These are phyloP conservation scores for Skeletonema tropicum DNA, from an alignment of 108 stramenopile genomes.

Conservation along the genomic window DNA sequence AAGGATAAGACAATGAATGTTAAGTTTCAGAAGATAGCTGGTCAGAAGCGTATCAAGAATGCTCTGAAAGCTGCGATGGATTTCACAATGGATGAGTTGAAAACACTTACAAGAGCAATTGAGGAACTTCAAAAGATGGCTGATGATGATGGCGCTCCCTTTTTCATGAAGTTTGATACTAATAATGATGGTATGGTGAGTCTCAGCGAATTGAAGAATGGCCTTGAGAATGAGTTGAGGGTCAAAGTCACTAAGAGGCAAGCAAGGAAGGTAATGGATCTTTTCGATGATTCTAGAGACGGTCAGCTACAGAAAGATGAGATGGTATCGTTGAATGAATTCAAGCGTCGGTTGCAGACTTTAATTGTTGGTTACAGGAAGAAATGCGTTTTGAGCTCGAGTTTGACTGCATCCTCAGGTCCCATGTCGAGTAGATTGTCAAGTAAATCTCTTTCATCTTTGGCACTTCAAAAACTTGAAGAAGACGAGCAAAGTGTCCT, in stretches of 20 bases:
- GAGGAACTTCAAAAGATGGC: not conserved
- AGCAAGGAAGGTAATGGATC: slow-evolving; percentile 1
- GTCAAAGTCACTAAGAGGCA: not conserved
- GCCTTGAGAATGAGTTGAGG: not conserved
- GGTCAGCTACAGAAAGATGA: not conserved
- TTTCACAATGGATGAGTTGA: not conserved
- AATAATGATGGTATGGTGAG: not conserved
- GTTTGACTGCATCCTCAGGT: too few relatives aligned
- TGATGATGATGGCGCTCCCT: not conserved
- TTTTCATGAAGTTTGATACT: not conserved
- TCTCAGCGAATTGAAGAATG: not conserved
- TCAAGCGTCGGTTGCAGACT: not conserved
- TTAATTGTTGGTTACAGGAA: not conserved
- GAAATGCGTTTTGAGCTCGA: not conserved
- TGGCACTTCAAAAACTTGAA: not conserved
- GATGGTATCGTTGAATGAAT: not conserved
- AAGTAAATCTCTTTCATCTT: not conserved
- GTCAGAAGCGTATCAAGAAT: slow-evolving; percentile 2
- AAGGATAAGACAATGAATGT: slow-evolving; percentile 1
- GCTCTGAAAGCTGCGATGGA: not conserved
- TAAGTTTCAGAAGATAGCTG: slow-evolving; percentile 2
- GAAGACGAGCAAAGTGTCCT: not conserved
- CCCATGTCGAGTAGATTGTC: not conserved
- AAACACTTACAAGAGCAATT: not conserved
- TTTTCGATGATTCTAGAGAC: not conserved